Evolutionary conservation across 768 basidiomycete genomes (phyloP).

Genomic region (Termitomyces sp.): DNA sequence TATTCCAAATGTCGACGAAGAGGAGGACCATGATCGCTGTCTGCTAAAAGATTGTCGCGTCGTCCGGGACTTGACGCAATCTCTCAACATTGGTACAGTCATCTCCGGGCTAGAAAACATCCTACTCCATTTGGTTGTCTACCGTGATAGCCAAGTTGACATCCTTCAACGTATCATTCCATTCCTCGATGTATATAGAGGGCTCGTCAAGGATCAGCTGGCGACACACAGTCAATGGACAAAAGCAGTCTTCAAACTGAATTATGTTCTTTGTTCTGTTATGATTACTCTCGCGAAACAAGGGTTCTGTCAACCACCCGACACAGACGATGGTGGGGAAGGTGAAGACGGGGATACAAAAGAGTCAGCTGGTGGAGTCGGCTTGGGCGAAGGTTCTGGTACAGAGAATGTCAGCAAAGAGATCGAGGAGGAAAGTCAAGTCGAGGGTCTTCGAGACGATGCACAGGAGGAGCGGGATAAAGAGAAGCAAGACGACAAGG

Average conservation of each 20-base stretch:
- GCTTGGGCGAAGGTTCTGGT: constrained; percentile 86
- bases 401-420: constrained; percentile 88
- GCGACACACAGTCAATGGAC: constrained; percentile 58
- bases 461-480: constrained; percentile 43
- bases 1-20: constrained; percentile 17
- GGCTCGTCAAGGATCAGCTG: constrained; percentile 58
- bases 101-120: constrained; percentile 35
- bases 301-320: constrained; percentile 92
- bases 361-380: constrained; percentile 68
- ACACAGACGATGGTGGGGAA: constrained; percentile 53
- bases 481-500: constrained; percentile 41
- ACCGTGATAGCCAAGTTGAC: constrained; percentile 27
- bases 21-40: constrained; percentile 45
- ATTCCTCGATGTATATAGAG: constrained; percentile 66
- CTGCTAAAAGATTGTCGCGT: constrained; percentile 44
- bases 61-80: constrained; percentile 41
- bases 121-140: constrained; percentile 34
- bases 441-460: constrained; percentile 82
- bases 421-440: constrained; percentile 94
- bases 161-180: constrained; percentile 55
- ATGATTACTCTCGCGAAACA: constrained; percentile 72
- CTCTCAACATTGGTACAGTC: constrained; percentile 46
- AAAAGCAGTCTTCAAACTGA: constrained; percentile 79
- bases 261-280: constrained; percentile 71
- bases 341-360: constrained; percentile 45